A percentile compares a stretch with the other conserved stretches of the same genome.
These are phyloP conservation scores for Mucor racemosus DNA, from an alignment of 371 early-diverging fungal genomes.

Conservation along the genomic window DNA sequence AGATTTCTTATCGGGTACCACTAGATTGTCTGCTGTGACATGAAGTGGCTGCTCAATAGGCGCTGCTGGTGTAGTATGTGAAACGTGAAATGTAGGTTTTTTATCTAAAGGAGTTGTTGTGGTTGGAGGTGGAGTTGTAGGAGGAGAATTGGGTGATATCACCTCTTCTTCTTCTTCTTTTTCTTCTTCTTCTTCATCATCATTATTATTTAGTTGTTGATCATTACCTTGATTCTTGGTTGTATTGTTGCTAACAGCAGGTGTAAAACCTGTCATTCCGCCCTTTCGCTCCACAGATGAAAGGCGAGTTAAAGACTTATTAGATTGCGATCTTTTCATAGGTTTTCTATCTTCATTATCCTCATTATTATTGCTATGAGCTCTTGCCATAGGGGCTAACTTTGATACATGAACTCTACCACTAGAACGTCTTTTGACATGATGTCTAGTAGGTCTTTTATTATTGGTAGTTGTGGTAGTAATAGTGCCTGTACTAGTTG, in stretches of 20 bases:
- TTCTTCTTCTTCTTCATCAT: background rate
- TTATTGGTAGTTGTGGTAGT: constrained; percentile 9
- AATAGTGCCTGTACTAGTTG: constrained; percentile 21
- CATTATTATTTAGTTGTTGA: background rate
- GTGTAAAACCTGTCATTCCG: constrained; percentile 13
- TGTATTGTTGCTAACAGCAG: constrained; percentile 3
- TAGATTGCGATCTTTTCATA: constrained; percentile 36
- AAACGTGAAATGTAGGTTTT: constrained; percentile 13
- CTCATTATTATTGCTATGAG: constrained; percentile 18
- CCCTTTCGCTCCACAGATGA: constrained; percentile 19
- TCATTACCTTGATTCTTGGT: background rate
- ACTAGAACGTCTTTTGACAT: constrained; percentile 39
- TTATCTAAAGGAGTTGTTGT: constrained; percentile 11
- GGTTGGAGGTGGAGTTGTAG: constrained; percentile 16
- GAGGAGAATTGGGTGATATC: constrained; percentile 16
- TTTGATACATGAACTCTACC: constrained; percentile 39
- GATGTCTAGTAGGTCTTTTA: constrained; percentile 32
- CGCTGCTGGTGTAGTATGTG: constrained; percentile 19
- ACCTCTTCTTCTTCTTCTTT: constrained; percentile 9
- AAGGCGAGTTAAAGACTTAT: constrained; percentile 28
- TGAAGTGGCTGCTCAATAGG: constrained; percentile 20
- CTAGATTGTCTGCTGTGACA: constrained; percentile 23
- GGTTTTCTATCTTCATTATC: constrained; percentile 24
- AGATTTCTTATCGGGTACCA: constrained; percentile 2
- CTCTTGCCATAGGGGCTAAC: constrained; percentile 36